Conservation (phyloP, 805 yeast species). For the Naumovozyma baii region DNA sequence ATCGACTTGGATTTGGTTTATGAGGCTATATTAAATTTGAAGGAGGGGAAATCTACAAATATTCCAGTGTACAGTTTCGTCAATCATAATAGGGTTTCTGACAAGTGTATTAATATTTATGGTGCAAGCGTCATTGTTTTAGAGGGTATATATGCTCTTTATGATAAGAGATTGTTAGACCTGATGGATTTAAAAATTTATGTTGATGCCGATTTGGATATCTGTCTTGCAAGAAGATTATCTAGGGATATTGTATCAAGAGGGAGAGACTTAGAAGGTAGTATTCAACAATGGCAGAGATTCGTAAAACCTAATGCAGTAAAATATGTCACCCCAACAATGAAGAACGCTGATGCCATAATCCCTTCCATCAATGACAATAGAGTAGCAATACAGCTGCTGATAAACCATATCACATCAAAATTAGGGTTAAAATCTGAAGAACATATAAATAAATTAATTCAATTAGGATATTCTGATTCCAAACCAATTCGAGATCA, state of each 20-base stretch:
- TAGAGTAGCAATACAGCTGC: conserved; percentile 63
- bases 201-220: conserved; percentile 89
- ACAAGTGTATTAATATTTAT: conserved; percentile 62
- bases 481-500: conserved; percentile 12
- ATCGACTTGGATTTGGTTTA: conserved; percentile 67
- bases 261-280: conserved; percentile 76
- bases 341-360: conserved; percentile 72
- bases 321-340: conserved; percentile 50
- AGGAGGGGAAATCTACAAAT: conserved; percentile 56
- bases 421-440: conserved; percentile 58
- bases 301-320: conserved; percentile 92
- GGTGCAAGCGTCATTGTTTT: conserved; percentile 90
- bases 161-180: conserved; percentile 56
- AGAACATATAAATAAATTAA: conserved; percentile 56
- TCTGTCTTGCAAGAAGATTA: conserved; percentile 81
- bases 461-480: conserved; percentile 33
- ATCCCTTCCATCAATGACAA: conserved; percentile 90
- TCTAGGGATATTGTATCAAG: conserved; percentile 79
- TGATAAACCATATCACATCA: conserved; percentile 68
- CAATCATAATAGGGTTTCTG: conserved; percentile 51
- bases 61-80: conserved; percentile 66
- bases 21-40: conserved; percentile 53
- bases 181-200: conserved; percentile 80
- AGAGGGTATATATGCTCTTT: conserved; percentile 83
- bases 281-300: conserved; percentile 78